Base-by-base conservation (phyloP, 805 yeast species). In the Yarrowia alimentaria region DNA sequence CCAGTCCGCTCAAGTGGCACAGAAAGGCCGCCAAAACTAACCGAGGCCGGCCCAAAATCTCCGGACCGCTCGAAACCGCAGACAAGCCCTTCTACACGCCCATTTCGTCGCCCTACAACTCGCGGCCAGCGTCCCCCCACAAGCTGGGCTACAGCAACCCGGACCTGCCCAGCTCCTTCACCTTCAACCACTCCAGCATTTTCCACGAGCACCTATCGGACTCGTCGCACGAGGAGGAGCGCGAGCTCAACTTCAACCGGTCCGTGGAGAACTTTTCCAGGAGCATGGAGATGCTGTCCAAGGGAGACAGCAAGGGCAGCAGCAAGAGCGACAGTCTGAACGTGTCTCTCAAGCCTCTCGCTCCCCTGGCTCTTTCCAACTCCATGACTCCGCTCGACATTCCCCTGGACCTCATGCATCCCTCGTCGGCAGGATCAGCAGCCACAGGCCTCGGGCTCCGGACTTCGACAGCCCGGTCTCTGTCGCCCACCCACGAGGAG, bases 1-100 rank as follows among this genome's bases (percentile, higher is more conserved):
- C 33, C 3, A 26, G 33, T 13, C 47, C 47, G 14, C 47, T 40
- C 47, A 40, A 40, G 25, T 40, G 47, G 47, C 47, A 40, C 33
- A 28, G 47, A 40, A 40, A 28, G 33, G n/a, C n/a, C n/a, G n/a
- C n/a, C n/a, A n/a, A n/a, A n/a, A n/a, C n/a, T n/a, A n/a, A n/a
- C n/a, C n/a, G 28, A 40, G 47, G 19, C 13, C 3, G 33, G 19
- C 47, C 47, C 7, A 40, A 26, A 12, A 40, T 40, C 6, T 40
- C 47, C 4, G 24, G 33, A 3, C 47, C 47, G 3, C 18, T 40
- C 17, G 33, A 26, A 13, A 18, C 25, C 6, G 47, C 32, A 20
- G 10, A 19, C 25, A 40, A 24, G 3, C 24, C 26, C 9, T 40
- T 40, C 11, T 28, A 40, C 19, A 40, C 47, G 13, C 47, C 47